Evolutionary conservation across 2,329 filamentous ascomycete species (phyloP), one percentile per base, ranked within the genome.

Genomic region (Ophiocordyceps camponoti-floridani): DNA sequence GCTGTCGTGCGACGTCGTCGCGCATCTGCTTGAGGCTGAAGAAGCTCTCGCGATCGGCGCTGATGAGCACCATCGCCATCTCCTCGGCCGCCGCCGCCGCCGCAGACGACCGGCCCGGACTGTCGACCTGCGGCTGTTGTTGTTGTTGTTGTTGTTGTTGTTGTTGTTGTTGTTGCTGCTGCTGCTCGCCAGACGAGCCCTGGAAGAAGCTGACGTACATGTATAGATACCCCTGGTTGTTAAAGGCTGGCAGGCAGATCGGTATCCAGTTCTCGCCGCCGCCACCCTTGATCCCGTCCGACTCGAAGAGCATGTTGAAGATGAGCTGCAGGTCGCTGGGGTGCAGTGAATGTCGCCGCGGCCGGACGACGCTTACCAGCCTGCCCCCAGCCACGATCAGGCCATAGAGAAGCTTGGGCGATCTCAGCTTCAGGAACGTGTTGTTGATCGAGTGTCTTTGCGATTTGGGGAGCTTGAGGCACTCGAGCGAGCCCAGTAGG

Each of bases 291-390:
- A 98, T 82, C 40, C 85, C 83, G 43, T 86, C 85, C 2, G 89
- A 91, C 64, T 94, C 88, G 55, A 98, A 98, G 2, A 98, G 77
- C 93, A 98, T 98, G 58, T 96, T 96, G 70, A 98, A 98, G 48
- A 98, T 88, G 41, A 98, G 74, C 56, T 95, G 89, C 23, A 98
- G 70, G 58, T 98, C 91, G 50, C 88, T 89, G 0, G 93, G 91
- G 54, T 98, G 93, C 2, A 98, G 70, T 0, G 88, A 95, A 61
- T 98, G 91, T 47, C 91, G 85, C 53, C 93, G 88, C 6, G 93
- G 93, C 35, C 91, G 74, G 46, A 96, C 83, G 35, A 98, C 93
- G 57, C 88, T 95, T 51, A 98, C 91, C 6, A 98, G 79, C 54
- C 83, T 82, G 5, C 88, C 89, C 12, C 88, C 87, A 4, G 91